These are phyloP conservation scores for Crithidia acanthocephali DNA, from an alignment of 208 protist genomes.

Conservation along the genomic window DNA sequence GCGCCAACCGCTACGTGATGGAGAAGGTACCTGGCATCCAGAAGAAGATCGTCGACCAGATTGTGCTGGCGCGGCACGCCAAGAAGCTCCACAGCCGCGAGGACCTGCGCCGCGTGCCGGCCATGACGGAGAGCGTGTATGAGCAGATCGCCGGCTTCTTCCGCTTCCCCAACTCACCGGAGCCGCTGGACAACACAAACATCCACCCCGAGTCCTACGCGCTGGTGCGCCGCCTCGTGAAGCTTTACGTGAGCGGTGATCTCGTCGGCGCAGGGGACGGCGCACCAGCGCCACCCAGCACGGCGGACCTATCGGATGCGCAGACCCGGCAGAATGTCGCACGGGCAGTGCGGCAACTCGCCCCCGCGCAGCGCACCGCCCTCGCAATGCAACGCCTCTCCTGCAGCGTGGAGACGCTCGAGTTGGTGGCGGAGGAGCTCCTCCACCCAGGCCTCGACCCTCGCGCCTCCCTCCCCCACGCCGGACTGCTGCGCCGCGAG, in stretches of 20 bases:
- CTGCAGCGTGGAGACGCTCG: conserved; percentile 71
- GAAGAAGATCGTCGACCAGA: conserved; percentile 73
- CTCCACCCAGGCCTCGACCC: conserved; percentile 73
- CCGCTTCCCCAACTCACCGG: conserved; percentile 84
- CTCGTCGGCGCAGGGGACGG: conserved; percentile 2
- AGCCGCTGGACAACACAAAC: conserved; percentile 82
- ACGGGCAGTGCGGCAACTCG: conserved; percentile 15
- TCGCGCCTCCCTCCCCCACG: conserved; percentile 67
- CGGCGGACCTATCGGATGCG: not conserved
- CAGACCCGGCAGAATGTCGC: conserved; percentile 27
- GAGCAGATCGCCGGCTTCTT: conserved; percentile 88
- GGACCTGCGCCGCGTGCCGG: conserved; percentile 75
- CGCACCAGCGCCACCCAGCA: no score
- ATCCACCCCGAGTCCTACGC: conserved; percentile 88
- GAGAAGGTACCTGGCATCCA: conserved; percentile 80
- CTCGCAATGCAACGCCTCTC: conserved; percentile 33
- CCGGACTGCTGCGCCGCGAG: conserved; percentile 68
- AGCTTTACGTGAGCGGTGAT: conserved; percentile 29
- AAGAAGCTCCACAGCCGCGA: conserved; percentile 65
- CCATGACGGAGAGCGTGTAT: conserved; percentile 78
- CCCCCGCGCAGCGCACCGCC: conserved; percentile 17
- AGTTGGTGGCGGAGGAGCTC: conserved; percentile 63
- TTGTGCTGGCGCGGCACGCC: conserved; percentile 70
- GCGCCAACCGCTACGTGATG: conserved; percentile 81
- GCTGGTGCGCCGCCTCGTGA: conserved; percentile 51